These are phyloP conservation scores for Sanguinoderma infundibulare DNA, from an alignment of 1,284 basidiomycete species.

Conservation along the genomic window DNA sequence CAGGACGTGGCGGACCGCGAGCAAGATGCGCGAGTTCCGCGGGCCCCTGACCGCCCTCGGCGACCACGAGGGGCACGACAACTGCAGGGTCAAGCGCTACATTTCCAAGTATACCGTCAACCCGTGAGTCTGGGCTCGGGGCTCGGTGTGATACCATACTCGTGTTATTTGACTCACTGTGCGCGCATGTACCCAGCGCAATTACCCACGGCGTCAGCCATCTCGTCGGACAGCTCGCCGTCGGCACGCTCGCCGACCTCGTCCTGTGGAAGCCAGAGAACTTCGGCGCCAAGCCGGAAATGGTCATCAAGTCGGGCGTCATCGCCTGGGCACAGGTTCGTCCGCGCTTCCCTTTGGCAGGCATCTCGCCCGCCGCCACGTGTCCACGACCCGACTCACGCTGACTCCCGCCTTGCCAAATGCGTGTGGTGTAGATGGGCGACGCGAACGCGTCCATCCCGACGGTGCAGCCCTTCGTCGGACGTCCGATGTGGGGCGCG, in stretches of 20 bases:
- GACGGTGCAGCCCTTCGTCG: conserved; percentile 87
- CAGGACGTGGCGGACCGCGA: conserved; percentile 96
- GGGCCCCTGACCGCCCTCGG: conserved; percentile 73
- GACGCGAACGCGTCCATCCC: conserved; percentile 95
- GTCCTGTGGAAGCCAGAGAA: conserved; percentile 94
- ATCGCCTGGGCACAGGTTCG: conserved; percentile 88
- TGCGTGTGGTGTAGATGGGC: conserved; percentile 72
- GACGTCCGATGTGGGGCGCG: conserved; percentile 90
- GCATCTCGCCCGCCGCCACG: neutral
- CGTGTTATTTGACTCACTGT: neutral
- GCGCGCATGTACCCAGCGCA: conserved; percentile 62
- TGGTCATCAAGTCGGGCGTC: conserved; percentile 94
- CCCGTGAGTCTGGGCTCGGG: conserved; percentile 64
- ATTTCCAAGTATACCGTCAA: conserved; percentile 98
- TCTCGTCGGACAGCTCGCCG: conserved; percentile 83
- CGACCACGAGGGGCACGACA: conserved; percentile 77
- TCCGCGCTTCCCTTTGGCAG: conserved; percentile 11
- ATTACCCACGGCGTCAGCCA: conserved; percentile 94
- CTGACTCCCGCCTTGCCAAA: conserved; percentile 6
- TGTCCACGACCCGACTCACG: conserved; percentile 2
- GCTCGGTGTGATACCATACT: neutral
- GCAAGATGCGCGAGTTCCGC: conserved; percentile 86
- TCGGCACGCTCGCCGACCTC: conserved; percentile 89
- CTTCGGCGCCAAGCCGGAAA: conserved; percentile 92
- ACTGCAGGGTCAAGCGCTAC: conserved; percentile 96